Conservation (phyloP, 768 basidiomycete genomes). For the Lactarius hatsudake region DNA sequence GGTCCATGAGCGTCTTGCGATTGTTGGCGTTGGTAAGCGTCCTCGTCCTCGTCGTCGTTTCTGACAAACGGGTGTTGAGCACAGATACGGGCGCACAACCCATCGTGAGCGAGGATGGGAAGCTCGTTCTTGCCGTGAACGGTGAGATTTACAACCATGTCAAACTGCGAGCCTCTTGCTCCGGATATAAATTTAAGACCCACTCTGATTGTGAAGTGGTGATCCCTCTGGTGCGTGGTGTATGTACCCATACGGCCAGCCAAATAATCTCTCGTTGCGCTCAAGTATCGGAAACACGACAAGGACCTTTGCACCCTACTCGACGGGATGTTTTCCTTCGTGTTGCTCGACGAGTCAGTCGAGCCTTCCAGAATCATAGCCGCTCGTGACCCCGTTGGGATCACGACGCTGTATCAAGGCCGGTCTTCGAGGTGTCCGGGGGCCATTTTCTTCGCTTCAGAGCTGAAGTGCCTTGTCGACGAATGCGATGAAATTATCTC, state of each 20-base stretch:
- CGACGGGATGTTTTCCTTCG: conserved; percentile 99
- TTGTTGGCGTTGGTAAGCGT: conserved; percentile 91
- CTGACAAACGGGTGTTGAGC: neutral
- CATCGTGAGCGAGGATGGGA: conserved; percentile 80
- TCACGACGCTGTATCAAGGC: conserved; percentile 98
- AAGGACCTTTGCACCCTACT: conserved; percentile 74
- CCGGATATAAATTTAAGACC: conserved; percentile 83
- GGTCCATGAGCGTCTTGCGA: conserved; percentile 93
- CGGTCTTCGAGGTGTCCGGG: conserved; percentile 83
- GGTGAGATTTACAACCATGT: conserved; percentile 99
- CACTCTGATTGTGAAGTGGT: conserved; percentile 99
- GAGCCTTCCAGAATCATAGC: conserved; percentile 89
- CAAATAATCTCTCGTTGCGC: conserved; percentile 10
- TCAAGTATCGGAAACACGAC: conserved; percentile 80
- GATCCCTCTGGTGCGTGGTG: conserved; percentile 67
- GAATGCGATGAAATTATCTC: conserved; percentile 94
- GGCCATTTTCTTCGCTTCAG: conserved; percentile 88
- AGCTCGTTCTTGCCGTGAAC: conserved; percentile 85
- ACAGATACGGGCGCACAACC: conserved; percentile 97
- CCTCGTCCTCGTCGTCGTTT: neutral
- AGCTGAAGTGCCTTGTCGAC: conserved; percentile 86
- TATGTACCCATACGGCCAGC: conserved; percentile 5
- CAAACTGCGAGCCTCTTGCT: conserved; percentile 63
- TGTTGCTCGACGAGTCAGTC: conserved; percentile 90
- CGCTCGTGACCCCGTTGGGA: conserved; percentile 94